Base-by-base conservation (phyloP, 2,329 filamentous ascomycete species). In the Arthrobotrys sphaeroides region DNA sequence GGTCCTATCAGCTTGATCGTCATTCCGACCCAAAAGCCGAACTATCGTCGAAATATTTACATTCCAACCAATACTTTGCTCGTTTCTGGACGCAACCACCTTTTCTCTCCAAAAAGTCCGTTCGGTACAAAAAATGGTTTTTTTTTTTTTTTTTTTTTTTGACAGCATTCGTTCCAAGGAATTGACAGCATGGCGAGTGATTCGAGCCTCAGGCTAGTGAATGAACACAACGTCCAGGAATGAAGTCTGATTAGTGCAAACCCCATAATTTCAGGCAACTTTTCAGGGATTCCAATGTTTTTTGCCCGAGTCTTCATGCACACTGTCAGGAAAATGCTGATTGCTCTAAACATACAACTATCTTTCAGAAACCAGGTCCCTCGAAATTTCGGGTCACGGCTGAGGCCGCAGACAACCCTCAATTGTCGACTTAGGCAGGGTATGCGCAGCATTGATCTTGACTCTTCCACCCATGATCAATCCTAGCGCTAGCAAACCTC, bases 251-350 rank as follows among this genome's bases (percentile, higher is more conserved):
- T 13, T 24, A 38, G 16, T 36, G 16, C 18, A 24, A n/a, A 55
- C 28, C 16, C 24, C 10, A 16, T 9, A 16, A 55, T 55, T n/a
- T 38, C 51, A 55, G 51, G 51, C 51, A 55, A 55, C 31, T 36
- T 55, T 55, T 55, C 51, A 55, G 51, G 51, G 51, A 55, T 55
- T 38, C 18, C 18, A 5, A 36, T 12, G 18, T 18, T 55, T n/a
- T n/a, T n/a, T n/a, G n/a, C n/a, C n/a, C n/a, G n/a, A n/a, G n/a
- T n/a, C 28, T 55, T 31, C 28, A 36, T 55, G 51, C 51, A 55
- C 28, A 10, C 20, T 24, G 10, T 10, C 2, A n/a, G 28, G 2
- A 55, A 55, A 38, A 22, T 55, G 28, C 12, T 13, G 38, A 22
- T 38, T 55, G 7, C 5, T 26, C 33, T 6, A 26, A 18, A 53